Base-by-base conservation (phyloP, 148 eudicot genomes). In the Linanthus parryae region DNA sequence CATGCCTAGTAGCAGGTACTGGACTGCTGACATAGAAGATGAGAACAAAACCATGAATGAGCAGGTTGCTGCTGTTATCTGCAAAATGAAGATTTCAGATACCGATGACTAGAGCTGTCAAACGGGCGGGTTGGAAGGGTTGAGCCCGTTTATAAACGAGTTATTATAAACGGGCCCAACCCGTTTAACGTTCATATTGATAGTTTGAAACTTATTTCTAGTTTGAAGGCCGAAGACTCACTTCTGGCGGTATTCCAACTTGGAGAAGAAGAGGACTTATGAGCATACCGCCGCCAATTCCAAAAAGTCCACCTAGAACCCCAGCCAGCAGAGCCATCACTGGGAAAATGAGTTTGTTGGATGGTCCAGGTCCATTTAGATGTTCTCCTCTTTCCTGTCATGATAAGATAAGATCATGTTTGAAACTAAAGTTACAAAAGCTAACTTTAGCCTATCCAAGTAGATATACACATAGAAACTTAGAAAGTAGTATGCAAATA, bases 211-310 rank as follows among this genome's bases (percentile, higher is more conserved):
- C n/a, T n/a, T n/a, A n/a, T n/a, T n/a, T n/a, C n/a, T n/a, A n/a
- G n/a, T n/a, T n/a, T n/a, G n/a, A n/a, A n/a, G n/a, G n/a, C n/a
- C n/a, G n/a, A n/a, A n/a, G 17, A 51, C 66, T 68, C 60, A 73
- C 87, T 71, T 77, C 64, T 14, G 87, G 87, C 15, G 68, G 21
- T 26, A 77, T 64, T 44, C 78, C 83, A 15, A 74, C 39, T 61
- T 81, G 87, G 30, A 81, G 75, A 61, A 81, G 83, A 57, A 81
- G 68, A 9, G 87, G 87, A 64, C 83, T 81, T 31, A 77, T 74
- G 43, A 81, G 80, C 77, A 78, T 81, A 18, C 87, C 87, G 21
- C 87, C 87, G 27, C 87, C 87, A 44, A 81, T 77, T 5, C 87
- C 83, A 33, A 77, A 81, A 15, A 77, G 57, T 21, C 87, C 87